Conservation (phyloP, 2,329 filamentous ascomycete species). For the Chalara sp. region DNA sequence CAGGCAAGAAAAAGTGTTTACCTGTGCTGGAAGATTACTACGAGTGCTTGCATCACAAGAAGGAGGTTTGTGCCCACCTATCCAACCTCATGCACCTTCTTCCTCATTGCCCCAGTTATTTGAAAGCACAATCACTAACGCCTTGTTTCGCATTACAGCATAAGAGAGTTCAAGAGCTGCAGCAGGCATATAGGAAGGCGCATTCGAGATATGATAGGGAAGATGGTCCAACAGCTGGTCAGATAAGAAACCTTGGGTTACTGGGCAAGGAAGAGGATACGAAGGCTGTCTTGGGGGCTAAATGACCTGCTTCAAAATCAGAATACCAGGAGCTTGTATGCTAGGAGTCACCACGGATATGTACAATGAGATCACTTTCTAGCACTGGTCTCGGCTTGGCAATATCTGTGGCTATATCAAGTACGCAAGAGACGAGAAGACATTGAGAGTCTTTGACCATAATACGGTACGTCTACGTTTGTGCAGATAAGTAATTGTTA, state of each 20-base stretch:
- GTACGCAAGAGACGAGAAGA: too few relatives aligned
- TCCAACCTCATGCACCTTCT: too few relatives aligned
- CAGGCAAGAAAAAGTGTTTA: constrained; percentile 81
- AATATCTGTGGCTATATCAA: too few relatives aligned
- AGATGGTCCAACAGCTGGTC: constrained; percentile 71
- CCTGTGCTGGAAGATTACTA: constrained; percentile 93
- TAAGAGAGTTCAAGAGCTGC: constrained; percentile 69
- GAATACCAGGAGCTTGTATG: constrained; percentile 1
- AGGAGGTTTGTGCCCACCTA: constrained; percentile 66
- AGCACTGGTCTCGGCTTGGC: too few relatives aligned
- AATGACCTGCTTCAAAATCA: constrained; percentile 15
- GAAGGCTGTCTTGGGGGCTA: constrained; percentile 42
- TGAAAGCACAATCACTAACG: too few relatives aligned
- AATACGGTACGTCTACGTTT: too few relatives aligned
- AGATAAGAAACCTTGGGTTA: constrained; percentile 82
- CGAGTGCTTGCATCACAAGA: constrained; percentile 97
- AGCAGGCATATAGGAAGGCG: constrained; percentile 77
- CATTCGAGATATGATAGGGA: constrained; percentile 70
- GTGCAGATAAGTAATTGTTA: too few relatives aligned
- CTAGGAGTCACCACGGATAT: too few relatives aligned
- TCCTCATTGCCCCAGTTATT: too few relatives aligned
- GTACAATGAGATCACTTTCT: too few relatives aligned
- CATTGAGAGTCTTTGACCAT: too few relatives aligned
- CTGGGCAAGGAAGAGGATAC: constrained; percentile 79
- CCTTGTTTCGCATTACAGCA: constrained; percentile 37